phyloP scores from a whole-genome alignment of 768 basidiomycete genomes.

The Trametes sanguinea region DNA sequence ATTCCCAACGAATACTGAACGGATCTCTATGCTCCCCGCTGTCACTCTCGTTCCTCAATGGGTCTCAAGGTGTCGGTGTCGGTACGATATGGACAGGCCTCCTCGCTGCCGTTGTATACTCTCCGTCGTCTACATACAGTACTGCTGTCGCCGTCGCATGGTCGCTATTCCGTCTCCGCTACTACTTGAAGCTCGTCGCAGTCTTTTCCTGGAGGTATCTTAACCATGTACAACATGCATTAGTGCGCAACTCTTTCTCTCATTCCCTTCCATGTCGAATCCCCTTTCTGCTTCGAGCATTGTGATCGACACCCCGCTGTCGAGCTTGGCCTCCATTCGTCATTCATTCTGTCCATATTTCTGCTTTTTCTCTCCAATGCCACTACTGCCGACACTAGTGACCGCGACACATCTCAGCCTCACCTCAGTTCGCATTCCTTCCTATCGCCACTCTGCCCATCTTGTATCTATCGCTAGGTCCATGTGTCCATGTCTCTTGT shows the following conservation, averaged over 20 bases:
- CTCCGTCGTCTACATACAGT: conserved; percentile 27
- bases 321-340: neutral
- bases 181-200: conserved; percentile 24
- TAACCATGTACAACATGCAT: conserved; percentile 34
- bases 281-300: conserved; percentile 6
- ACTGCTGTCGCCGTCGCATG: conserved; percentile 29
- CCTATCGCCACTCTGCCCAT: conserved; percentile 8
- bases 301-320: neutral
- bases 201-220: conserved; percentile 26
- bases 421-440: neutral
- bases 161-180: conserved; percentile 26
- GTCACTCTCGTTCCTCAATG: conserved; percentile 10
- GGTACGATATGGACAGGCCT: conserved; percentile 29
- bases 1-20: conserved; percentile 69
- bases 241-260: conserved; percentile 26
- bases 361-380: neutral
- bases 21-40: conserved; percentile 11
- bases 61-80: conserved; percentile 22
- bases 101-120: conserved; percentile 29
- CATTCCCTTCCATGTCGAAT: conserved; percentile 7
- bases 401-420: conserved; percentile 17
- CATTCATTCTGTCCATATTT: neutral
- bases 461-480: conserved; percentile 27
- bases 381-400: conserved; percentile 13
- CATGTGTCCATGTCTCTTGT: conserved; percentile 13